Conservation (phyloP, 768 basidiomycete genomes). For the Punctularia strigosozonata region DNA sequence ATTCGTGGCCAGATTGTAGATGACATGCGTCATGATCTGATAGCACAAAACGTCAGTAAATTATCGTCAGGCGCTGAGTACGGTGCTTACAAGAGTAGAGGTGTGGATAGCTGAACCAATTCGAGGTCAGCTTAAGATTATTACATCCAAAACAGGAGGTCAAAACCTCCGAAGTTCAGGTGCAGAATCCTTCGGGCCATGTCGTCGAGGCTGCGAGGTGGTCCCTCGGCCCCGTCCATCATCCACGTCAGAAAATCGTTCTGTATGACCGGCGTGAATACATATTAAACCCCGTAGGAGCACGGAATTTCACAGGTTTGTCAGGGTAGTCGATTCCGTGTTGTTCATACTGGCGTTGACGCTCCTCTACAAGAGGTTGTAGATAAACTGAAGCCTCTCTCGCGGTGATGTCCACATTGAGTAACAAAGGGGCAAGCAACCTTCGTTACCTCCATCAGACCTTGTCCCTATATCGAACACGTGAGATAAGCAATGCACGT, state of each 20-base stretch:
- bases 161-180: constrained; percentile 16
- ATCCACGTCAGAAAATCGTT: constrained; percentile 22
- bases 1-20: constrained; percentile 24
- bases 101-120: constrained; percentile 11
- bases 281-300: not conserved
- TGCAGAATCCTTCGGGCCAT: constrained; percentile 15
- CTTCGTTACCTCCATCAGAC: no score
- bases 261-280: constrained; percentile 7
- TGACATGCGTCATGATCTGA: constrained; percentile 19
- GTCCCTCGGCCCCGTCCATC: constrained; percentile 15
- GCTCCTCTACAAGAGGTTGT: constrained; percentile 19
- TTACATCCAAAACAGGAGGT: no score
- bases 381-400: no score
- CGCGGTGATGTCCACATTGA: no score
- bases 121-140: no score
- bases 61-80: constrained; percentile 1
- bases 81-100: constrained; percentile 7
- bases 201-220: constrained; percentile 8
- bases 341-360: constrained; percentile 12
- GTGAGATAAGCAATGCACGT: no score
- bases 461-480: no score
- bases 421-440: no score
- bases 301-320: constrained; percentile 24
- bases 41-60: not conserved
- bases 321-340: constrained; percentile 17